Percentiles rank a stretch among this genome's conserved stretches.
Conservation (phyloP, 2,329 filamentous ascomycete species). For the Cladosporium austrohemisphaericum region DNA sequence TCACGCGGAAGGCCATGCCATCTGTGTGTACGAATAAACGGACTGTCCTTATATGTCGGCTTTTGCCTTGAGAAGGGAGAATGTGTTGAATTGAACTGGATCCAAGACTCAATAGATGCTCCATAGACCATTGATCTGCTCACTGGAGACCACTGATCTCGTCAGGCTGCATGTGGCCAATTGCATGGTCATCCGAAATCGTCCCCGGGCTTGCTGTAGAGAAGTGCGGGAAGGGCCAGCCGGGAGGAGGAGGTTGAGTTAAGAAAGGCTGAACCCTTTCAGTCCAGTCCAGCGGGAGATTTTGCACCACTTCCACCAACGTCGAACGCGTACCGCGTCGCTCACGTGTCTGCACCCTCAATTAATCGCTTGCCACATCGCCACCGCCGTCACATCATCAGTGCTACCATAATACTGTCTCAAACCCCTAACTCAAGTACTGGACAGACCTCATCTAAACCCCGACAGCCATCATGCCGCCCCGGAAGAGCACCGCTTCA, state of each 20-base stretch:
- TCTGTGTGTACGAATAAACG: too few species aligned
- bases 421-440: not conserved
- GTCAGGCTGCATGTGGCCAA: too few species aligned
- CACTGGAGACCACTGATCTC: too few species aligned
- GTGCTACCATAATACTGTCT: not conserved
- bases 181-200: too few species aligned
- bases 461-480: conserved; percentile 37
- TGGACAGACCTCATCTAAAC: not conserved
- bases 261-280: too few species aligned
- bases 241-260: conserved; percentile 4
- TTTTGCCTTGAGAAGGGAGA: too few species aligned
- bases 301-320: not conserved
- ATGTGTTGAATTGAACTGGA: too few species aligned
- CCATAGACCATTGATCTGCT: too few species aligned
- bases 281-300: too few species aligned
- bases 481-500: conserved; percentile 45
- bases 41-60: too few species aligned
- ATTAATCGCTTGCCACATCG: conserved; percentile 10
- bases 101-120: too few species aligned
- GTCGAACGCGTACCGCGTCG: conserved; percentile 8
- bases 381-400: not conserved
- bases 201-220: not conserved
- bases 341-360: conserved; percentile 4
- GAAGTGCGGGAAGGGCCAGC: conserved; percentile 1
- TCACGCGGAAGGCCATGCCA: too few species aligned